Evolutionary conservation across 2,329 filamentous ascomycete genomes (phyloP), one percentile per base, ranked within the genome.

Genomic region (Arthroderma sp.): DNA sequence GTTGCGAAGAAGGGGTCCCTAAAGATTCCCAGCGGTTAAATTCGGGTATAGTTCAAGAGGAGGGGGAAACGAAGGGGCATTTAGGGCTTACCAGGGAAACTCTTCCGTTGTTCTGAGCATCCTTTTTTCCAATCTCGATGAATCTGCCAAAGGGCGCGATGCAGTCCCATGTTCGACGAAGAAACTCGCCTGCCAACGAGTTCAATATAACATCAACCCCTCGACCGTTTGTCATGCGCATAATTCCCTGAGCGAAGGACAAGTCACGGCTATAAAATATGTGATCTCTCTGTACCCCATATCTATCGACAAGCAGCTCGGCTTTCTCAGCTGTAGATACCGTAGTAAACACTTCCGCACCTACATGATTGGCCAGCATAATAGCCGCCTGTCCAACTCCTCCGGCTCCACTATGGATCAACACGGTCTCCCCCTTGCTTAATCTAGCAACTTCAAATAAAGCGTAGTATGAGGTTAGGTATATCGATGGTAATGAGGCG

Each of bases 341-440:
- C 4, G 55, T 56, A 6, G 45, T 49, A 42, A 45, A 55, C 27
- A 57, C 43, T 28, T 51, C 47, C 1, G 52, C 53, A 11, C 53
- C 53, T 10, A 52, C 22, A 9, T 41, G 36, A n/a, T 48, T 44
- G 3, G 53, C 49, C n/a, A 56, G 15, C 36, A 46, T 40, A 6
- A 57, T 47, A 9, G 53, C 52, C 7, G 54, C 53, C 37, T 52
- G 50, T 6, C 55, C 55, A 5, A 54, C 47, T 15, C 45, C 52
- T 9, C 52, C 53, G 10, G 49, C 37, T 5, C 49, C 55, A 10
- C 36, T 47, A 36, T 57, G 53, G 30, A 58, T 53, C 1, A 58
- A 46, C 10, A 58, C 43, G 7, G 29, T 46, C 34, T 56, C 40
- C 5, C 47, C 47, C 29, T 53, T 34, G n/a, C 22, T 42, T 36